A percentile compares a stretch with the other conserved stretches of the same genome.
phyloP scores from a whole-genome alignment of 805 yeast species.

The Candida nemodendra region DNA sequence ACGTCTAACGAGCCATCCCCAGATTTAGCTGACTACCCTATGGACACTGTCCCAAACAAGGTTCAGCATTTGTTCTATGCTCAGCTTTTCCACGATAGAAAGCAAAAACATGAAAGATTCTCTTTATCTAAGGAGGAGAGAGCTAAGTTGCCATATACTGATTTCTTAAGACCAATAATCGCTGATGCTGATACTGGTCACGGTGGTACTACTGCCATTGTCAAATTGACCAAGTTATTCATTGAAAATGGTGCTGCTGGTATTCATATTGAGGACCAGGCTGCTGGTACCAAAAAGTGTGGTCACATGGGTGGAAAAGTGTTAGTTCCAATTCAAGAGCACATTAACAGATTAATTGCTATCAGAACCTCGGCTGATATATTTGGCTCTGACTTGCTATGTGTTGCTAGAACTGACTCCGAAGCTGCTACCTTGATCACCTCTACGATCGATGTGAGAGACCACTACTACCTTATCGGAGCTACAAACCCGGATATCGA shows the following conservation, averaged over 20 bases:
- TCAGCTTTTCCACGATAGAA: slow-evolving; percentile 95
- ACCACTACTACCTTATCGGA: slow-evolving; percentile 89
- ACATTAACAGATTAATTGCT: slow-evolving; percentile 89
- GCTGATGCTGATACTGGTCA: slow-evolving; percentile 99
- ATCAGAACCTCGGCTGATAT: slow-evolving; percentile 95
- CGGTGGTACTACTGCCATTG: slow-evolving; percentile 96
- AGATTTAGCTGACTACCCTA: slow-evolving; percentile 97
- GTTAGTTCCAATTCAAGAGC: slow-evolving; percentile 96
- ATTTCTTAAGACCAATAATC: slow-evolving; percentile 89
- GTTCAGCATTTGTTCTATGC: slow-evolving; percentile 97
- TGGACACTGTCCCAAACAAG: slow-evolving; percentile 98
- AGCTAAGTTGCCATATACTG: slow-evolving; percentile 68
- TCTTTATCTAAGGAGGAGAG: slow-evolving; percentile 61
- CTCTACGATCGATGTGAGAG: slow-evolving; percentile 91
- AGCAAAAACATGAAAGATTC: slow-evolving; percentile 85
- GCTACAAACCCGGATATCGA: slow-evolving; percentile 80
- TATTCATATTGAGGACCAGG: slow-evolving; percentile 97
- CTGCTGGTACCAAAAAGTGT: slow-evolving; percentile 98
- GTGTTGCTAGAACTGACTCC: slow-evolving; percentile 95
- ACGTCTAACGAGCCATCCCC: slow-evolving; percentile 98
- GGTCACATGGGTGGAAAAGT: slow-evolving; percentile 99
- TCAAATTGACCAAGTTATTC: slow-evolving; percentile 92
- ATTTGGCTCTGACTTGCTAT: slow-evolving; percentile 79
- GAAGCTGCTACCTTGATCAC: slow-evolving; percentile 96
- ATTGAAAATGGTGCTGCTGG: slow-evolving; percentile 99